A percentile compares a stretch with the other conserved stretches of the same genome.
Evolutionary conservation across 2,329 filamentous ascomycete species (phyloP).

Genomic region (Ophiostoma montium): DNA sequence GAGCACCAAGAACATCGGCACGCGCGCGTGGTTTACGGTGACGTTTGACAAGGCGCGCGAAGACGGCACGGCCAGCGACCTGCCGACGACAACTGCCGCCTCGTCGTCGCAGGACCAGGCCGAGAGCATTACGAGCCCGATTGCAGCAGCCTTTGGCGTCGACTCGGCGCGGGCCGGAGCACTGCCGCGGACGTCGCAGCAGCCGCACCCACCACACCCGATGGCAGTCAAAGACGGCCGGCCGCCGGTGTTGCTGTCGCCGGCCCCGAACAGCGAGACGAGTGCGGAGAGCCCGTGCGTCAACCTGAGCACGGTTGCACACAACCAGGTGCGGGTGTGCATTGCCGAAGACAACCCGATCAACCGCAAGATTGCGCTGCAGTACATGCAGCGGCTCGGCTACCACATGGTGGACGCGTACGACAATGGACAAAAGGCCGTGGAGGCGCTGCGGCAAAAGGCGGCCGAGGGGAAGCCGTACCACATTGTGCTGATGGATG

Average conservation of each 20-base stretch:
- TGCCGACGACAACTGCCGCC: slow-evolving; percentile 5
- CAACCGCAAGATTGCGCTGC: slow-evolving; percentile 87
- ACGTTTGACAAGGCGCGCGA: slow-evolving; percentile 67
- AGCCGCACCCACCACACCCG: slow-evolving; percentile 8
- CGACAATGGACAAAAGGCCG: slow-evolving; percentile 76
- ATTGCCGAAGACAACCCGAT: slow-evolving; percentile 93
- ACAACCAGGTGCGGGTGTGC: slow-evolving; percentile 70
- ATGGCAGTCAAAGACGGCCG: too few species aligned
- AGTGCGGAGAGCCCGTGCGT: slow-evolving; percentile 29
- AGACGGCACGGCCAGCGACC: neutral
- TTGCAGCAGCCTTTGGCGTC: slow-evolving; percentile 20
- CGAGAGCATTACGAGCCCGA: slow-evolving; percentile 2
- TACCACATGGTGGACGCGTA: slow-evolving; percentile 74
- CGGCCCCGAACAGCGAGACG: slow-evolving; percentile 1
- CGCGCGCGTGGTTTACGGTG: slow-evolving; percentile 64
- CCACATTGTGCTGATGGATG: slow-evolving; percentile 88
- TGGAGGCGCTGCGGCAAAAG: slow-evolving; percentile 67
- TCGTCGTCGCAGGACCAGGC: slow-evolving; percentile 1
- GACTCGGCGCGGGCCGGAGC: slow-evolving; percentile 1
- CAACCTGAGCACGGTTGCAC: slow-evolving; percentile 59
- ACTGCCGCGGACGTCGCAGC: neutral
- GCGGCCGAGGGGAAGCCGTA: slow-evolving; percentile 62
- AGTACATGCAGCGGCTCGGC: slow-evolving; percentile 74
- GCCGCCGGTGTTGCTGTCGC: slow-evolving; percentile 10
- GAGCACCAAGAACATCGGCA: slow-evolving; percentile 58